A percentile compares a stretch with the other conserved stretches of the same genome.
Evolutionary conservation across 257 asterid species (phyloP).

Genomic region (Solanum pinnatisectum): DNA sequence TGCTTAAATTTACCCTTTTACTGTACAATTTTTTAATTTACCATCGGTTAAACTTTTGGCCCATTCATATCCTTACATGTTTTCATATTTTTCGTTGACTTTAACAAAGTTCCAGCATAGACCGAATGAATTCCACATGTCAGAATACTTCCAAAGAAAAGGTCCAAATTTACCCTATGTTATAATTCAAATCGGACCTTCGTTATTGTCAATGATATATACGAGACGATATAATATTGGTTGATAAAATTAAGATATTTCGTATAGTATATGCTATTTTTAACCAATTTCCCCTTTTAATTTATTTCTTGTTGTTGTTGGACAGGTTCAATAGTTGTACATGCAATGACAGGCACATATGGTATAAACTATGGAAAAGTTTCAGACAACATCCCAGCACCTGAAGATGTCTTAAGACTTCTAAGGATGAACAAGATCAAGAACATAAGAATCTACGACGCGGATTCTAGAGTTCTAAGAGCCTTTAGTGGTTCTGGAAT

Average conservation of each 20-base stretch:
- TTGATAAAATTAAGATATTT: background rate
- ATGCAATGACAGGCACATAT: constrained; percentile 60
- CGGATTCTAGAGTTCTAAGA: constrained; percentile 31
- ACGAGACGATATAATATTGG: background rate
- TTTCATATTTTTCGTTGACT: background rate
- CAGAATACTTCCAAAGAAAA: background rate
- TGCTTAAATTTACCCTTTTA: background rate
- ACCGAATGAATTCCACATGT: background rate
- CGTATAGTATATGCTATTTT: background rate
- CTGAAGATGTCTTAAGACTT: constrained; percentile 60
- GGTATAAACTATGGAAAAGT: constrained; percentile 72
- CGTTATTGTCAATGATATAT: background rate
- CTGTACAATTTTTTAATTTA: background rate
- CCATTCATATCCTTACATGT: background rate
- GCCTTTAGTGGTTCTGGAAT: constrained; percentile 52
- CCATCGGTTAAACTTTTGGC: background rate
- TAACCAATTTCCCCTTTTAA: background rate
- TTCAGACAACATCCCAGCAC: constrained; percentile 63
- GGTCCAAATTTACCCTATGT: background rate
- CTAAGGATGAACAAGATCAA: constrained; percentile 49
- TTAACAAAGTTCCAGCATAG: background rate
- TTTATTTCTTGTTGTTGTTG: background rate
- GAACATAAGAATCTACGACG: constrained; percentile 61
- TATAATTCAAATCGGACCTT: background rate
- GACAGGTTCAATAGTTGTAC: constrained; percentile 26